Percentiles rank a stretch among this genome's conserved stretches.
These are phyloP conservation scores for Geranium incanum DNA, from an alignment of 441 rosid genomes.

Conservation along the genomic window DNA sequence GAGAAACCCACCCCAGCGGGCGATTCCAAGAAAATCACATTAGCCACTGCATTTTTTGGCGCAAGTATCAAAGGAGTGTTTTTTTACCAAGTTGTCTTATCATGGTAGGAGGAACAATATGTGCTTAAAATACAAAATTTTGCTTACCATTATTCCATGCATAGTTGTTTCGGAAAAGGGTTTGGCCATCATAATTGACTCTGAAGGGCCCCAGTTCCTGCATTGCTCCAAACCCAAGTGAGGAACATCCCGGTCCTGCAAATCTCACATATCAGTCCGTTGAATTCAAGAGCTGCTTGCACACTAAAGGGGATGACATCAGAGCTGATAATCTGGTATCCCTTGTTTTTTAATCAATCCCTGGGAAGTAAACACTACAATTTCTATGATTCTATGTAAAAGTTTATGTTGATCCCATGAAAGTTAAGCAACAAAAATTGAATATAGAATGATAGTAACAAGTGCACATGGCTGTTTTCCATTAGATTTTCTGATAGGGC, in stretches of 20 bases:
- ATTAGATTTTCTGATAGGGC: neutral
- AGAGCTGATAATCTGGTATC: neutral
- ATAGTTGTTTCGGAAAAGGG: constrained; percentile 23
- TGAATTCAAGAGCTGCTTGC: neutral
- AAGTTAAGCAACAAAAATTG: too few relatives aligned
- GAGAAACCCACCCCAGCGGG: constrained; percentile 40
- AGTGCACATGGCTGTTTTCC: too few relatives aligned
- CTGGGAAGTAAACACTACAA: neutral
- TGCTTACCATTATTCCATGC: constrained; percentile 36
- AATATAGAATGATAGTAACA: too few relatives aligned
- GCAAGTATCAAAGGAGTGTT: neutral
- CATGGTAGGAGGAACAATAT: neutral
- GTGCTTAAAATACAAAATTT: neutral
- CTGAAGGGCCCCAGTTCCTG: constrained; percentile 38
- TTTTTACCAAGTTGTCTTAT: too few relatives aligned
- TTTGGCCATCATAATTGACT: constrained; percentile 25
- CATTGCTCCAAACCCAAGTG: constrained; percentile 36
- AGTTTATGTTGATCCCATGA: too few relatives aligned
- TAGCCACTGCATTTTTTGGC: constrained; percentile 21
- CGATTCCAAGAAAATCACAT: constrained; percentile 33
- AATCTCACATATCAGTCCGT: neutral
- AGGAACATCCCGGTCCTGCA: constrained; percentile 37
- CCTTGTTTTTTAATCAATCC: neutral
- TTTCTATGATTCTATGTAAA: neutral
- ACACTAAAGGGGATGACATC: too few relatives aligned